Evolutionary conservation across 2,329 filamentous ascomycete genomes (phyloP), one percentile per base, ranked within the genome.

Genomic region (Blastomyces parvus): DNA sequence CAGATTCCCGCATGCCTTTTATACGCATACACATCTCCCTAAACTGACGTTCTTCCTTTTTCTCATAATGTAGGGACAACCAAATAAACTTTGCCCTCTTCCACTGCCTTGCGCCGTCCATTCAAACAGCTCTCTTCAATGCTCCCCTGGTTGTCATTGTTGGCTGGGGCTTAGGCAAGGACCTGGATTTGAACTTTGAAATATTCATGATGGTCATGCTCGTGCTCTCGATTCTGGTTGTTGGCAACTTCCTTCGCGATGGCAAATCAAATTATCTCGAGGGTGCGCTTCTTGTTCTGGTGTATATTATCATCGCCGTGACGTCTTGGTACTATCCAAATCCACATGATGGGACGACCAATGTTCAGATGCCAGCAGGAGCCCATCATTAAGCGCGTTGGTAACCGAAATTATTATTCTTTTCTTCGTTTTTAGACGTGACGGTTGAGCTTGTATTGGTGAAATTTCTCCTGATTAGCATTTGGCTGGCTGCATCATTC

Each of bases 191-290:
- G 61, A 87, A 91, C 72, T 96, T 96, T 73, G 89, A 94, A 69
- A 81, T 91, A 17, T 96, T 96, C 79, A 90, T 95, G 77, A 83
- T 95, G 25, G 84, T 88, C 63, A 82, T 95, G 66, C 80, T 97
- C 9, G 85, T 97, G 63, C 81, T 97, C 30, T 85, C 90, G 36
- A 93, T 96, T 69, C 80, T 97, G 52, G 90, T 91, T 0, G 89
- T 96, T 46, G 91, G 91, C 0, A 90, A 91, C 66, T 96, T 96
- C 76, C 77, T 97, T 62, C 82, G 91, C 59, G 92, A 97, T 72
- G 86, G 90, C 68, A 93, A 94, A 80, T 90, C 86, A 65, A 95
- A 96, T 72, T 97, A 95, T 71, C 83, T 97, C 4, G 92, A 97
- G 74, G 92, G 92, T 1, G 83, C 86, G 30, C 82, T 97, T 22